Evolutionary conservation across 1,139 yeast genomes (phyloP).

Genomic region (Maudiozyma humilis): DNA sequence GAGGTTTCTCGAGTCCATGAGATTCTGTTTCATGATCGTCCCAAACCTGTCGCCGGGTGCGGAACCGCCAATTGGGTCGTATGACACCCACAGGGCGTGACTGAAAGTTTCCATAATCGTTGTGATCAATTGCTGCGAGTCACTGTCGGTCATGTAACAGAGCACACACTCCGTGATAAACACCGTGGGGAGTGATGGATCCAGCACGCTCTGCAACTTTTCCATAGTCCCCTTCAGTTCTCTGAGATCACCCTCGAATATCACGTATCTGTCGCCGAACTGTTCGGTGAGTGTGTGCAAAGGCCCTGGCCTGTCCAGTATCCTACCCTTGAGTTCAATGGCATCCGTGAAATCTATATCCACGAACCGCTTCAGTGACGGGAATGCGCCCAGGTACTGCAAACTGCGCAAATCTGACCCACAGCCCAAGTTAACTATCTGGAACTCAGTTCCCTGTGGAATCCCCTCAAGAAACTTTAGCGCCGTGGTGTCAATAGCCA

Average conservation of each 20-base stretch:
- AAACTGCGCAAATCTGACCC: slow-evolving; percentile 78
- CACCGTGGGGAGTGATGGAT: slow-evolving; percentile 49
- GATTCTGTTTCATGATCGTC: slow-evolving; percentile 66
- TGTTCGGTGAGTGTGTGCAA: slow-evolving; percentile 14
- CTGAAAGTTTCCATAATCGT: slow-evolving; percentile 31
- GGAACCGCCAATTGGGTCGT: slow-evolving; percentile 78
- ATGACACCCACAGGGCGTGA: slow-evolving; percentile 45
- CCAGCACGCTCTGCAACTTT: slow-evolving; percentile 28
- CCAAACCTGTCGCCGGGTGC: slow-evolving; percentile 60
- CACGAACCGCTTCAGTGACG: slow-evolving; percentile 37
- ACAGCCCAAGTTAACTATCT: slow-evolving; percentile 82
- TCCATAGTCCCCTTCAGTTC: slow-evolving; percentile 15
- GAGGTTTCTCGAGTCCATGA: slow-evolving; percentile 59
- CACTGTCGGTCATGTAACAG: slow-evolving; percentile 62
- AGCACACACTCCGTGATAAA: slow-evolving; percentile 83
- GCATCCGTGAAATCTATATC: slow-evolving; percentile 74
- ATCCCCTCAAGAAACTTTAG: slow-evolving; percentile 38
- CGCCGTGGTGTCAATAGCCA: slow-evolving; percentile 50
- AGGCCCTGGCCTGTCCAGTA: slow-evolving; percentile 22
- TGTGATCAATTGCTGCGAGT: slow-evolving; percentile 45
- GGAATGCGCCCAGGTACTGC: slow-evolving; percentile 20
- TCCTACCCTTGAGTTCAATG: slow-evolving; percentile 49
- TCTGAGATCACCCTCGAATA: slow-evolving; percentile 5
- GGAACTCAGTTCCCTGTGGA: slow-evolving; percentile 31
- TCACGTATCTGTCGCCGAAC: slow-evolving; percentile 1